Percentiles rank a stretch among this genome's conserved stretches.
Conservation (phyloP, 2,329 filamentous ascomycete species). For the Pseudogymnoascus sp. region DNA sequence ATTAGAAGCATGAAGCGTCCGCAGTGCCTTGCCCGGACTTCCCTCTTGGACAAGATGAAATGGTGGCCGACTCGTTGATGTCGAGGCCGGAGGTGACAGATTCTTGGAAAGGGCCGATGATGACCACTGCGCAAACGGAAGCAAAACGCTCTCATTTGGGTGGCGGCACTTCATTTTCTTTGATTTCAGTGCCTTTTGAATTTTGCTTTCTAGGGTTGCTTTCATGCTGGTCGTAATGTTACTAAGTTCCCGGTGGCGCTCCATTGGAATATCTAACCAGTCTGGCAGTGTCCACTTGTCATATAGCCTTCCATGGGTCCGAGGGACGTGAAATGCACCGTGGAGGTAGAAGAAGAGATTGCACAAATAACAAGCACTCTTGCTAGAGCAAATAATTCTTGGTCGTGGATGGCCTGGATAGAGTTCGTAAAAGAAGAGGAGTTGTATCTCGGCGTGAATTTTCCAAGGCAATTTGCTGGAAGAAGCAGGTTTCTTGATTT, state of each 20-base stretch:
- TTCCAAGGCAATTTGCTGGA: slow-evolving; percentile 19
- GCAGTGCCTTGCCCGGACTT: no score
- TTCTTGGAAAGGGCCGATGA: neutral
- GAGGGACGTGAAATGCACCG: slow-evolving; percentile 35
- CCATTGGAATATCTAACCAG: slow-evolving; percentile 18
- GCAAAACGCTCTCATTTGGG: neutral
- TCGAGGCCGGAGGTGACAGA: slow-evolving; percentile 13
- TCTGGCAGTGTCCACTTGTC: slow-evolving; percentile 38
- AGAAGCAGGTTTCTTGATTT: slow-evolving; percentile 14
- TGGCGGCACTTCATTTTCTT: neutral
- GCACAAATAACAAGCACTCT: slow-evolving; percentile 46
- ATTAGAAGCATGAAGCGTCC: no score
- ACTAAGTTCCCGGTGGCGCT: slow-evolving; percentile 8
- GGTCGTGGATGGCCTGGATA: slow-evolving; percentile 27
- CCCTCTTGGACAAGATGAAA: no score
- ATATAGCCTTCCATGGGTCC: slow-evolving; percentile 40
- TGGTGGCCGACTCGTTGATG: slow-evolving; percentile 13
- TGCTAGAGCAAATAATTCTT: slow-evolving; percentile 41
- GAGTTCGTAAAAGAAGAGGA: slow-evolving; percentile 38
- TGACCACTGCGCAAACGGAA: neutral
- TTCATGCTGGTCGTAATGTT: slow-evolving; percentile 13
- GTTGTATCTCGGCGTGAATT: slow-evolving; percentile 45
- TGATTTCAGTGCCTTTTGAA: neutral
- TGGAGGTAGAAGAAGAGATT: slow-evolving; percentile 40
- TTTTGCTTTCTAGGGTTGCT: slow-evolving; percentile 14